Base-by-base conservation (phyloP, 768 basidiomycete species). In the Lentinula sp. region DNA sequence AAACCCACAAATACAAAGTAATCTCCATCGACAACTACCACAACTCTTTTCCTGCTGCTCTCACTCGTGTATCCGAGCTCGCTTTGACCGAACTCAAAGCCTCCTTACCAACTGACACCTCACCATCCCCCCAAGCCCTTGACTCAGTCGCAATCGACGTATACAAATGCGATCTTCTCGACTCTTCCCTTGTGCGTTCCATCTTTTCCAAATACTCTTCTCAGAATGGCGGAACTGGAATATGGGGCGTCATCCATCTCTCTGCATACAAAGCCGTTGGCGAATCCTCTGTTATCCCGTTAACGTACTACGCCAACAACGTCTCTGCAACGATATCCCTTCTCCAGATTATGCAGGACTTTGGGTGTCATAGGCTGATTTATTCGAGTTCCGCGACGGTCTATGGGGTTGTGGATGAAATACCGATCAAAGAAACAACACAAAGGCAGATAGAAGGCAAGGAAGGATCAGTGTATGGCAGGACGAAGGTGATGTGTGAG, bases 311-410 rank as follows among this genome's bases (percentile, higher is more conserved):
- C 73, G 79, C 83, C 66, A 95, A 94, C 79, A 99, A 99, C 69
- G 97, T 99, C 61, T 74, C 83, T 48, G 95, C 93, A 5, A 95
- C 95, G 5, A 74, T 97, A 60, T 86, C 82, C 54, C 86, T 98
- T 20, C 79, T 97, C 64, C 89, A 95, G 78, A 79, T 84, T 65
- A 96, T 96, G 95, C 76, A 79, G 43, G 90, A 90, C 57, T 93
- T 85, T 73, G 87, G 88, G 64, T 93, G 91, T 77, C 81, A 82
- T 57, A 85, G 93, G 62, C 77, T 99, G 61, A 95, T 99, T 59
- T 99, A 98, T 78, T 98, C 97, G 1, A 98, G 95, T 9, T 97
- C 94, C 23, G 97, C 97, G 7, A 98, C 97, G n/a, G 97, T 99
- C 23, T 99, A 99, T 70, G 97, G 97, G 57, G 94, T 86, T 4